phyloP scores from a whole-genome alignment of 2,329 filamentous ascomycete genomes.

The Botryotinia convoluta region DNA sequence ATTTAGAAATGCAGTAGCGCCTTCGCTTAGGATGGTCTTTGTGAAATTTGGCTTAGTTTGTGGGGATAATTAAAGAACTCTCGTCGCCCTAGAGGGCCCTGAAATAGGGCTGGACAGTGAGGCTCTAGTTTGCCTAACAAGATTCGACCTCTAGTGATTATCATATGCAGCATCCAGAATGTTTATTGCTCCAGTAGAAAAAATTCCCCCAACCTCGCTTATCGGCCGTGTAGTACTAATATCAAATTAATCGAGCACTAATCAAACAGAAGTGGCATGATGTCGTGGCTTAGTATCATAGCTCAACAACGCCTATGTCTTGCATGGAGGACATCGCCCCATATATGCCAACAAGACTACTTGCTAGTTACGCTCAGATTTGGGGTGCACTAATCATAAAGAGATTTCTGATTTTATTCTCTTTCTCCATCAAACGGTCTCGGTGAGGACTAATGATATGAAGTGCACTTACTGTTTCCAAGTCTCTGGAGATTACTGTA shows the following conservation, averaged over 20 bases:
- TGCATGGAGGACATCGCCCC: neutral
- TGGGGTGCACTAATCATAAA: no score
- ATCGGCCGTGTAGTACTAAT: neutral
- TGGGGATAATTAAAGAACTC: neutral
- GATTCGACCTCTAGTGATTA: neutral
- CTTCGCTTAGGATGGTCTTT: neutral
- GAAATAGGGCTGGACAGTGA: neutral
- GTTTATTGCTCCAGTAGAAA: neutral
- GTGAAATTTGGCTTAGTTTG: neutral
- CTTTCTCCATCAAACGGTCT: accelerated
- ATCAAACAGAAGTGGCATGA: neutral
- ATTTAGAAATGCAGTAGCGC: neutral
- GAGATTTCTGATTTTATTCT: neutral
- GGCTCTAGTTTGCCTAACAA: neutral
- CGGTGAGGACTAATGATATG: neutral
- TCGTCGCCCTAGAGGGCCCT: neutral
- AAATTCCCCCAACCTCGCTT: neutral
- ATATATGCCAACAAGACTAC: neutral
- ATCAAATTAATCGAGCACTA: neutral
- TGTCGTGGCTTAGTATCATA: neutral
- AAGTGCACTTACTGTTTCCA: neutral
- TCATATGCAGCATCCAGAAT: neutral
- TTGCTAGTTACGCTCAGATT: neutral
- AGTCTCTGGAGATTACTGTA: neutral
- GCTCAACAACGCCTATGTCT: neutral